Evolutionary conservation across 306 rosid genomes (phyloP).

Genomic region (Styphnolobium japonicum): DNA sequence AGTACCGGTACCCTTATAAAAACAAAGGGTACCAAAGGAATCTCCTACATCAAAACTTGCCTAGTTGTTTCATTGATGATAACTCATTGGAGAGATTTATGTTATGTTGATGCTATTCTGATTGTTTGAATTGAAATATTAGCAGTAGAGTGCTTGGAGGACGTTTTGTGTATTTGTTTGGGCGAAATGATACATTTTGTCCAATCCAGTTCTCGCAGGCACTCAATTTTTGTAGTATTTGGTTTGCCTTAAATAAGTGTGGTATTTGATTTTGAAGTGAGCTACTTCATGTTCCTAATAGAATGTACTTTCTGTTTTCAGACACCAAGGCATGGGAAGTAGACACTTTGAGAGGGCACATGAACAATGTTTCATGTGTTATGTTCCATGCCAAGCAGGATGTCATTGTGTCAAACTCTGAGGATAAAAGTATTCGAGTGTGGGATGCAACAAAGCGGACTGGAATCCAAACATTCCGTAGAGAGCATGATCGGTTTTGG

Average conservation of each 20-base stretch:
- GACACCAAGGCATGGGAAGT: constrained; percentile 88
- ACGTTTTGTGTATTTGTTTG: neutral
- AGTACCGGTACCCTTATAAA: too few species aligned
- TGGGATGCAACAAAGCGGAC: constrained; percentile 79
- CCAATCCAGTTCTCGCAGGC: neutral
- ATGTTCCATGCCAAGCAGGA: constrained; percentile 80
- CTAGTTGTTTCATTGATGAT: neutral
- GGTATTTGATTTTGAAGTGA: neutral
- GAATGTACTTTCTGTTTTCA: constrained; percentile 23
- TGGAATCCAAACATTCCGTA: constrained; percentile 71
- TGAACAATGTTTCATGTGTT: constrained; percentile 73
- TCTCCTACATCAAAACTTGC: too few species aligned
- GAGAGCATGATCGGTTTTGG: constrained; percentile 84
- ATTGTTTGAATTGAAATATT: neutral
- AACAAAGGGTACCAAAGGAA: too few species aligned
- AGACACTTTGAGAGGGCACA: constrained; percentile 80
- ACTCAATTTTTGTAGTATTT: neutral
- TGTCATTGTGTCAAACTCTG: constrained; percentile 71
- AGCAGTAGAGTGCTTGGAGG: neutral
- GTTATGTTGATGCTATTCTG: neutral
- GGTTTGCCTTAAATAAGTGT: neutral
- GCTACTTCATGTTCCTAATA: neutral
- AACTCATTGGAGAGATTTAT: neutral
- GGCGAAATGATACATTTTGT: too few species aligned
- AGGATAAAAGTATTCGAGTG: constrained; percentile 76